Conservation (phyloP, 2,329 filamentous ascomycete genomes). For the Colletotrichum camelliae region DNA sequence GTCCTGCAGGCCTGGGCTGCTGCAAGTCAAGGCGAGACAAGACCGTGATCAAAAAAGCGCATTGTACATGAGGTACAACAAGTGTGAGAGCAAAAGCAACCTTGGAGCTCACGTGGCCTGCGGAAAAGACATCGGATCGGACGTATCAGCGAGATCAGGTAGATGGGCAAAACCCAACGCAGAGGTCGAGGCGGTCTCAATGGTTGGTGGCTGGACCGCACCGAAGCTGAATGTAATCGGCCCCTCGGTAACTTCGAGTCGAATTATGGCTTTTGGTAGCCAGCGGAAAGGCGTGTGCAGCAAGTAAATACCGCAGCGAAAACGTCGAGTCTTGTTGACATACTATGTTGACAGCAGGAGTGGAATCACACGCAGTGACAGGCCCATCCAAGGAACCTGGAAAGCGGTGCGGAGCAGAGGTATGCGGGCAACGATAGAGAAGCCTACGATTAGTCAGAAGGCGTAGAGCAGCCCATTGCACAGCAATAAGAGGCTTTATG, state of each 20-base stretch:
- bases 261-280: not conserved
- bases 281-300: not conserved
- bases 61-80: not conserved
- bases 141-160: constrained; percentile 13
- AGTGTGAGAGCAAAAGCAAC: not conserved
- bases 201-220: constrained; percentile 3
- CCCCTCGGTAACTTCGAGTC: not conserved
- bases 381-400: not conserved
- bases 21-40: constrained; percentile 16
- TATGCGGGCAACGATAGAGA: constrained; percentile 3
- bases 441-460: constrained; percentile 12
- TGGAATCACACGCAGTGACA: not conserved
- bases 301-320: constrained; percentile 12
- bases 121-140: constrained; percentile 10
- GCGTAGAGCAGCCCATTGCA: not conserved
- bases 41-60: constrained; percentile 2
- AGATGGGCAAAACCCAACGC: constrained; percentile 11
- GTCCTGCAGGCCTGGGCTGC: constrained; percentile 7
- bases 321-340: not conserved
- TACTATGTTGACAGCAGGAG: not conserved
- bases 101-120: constrained; percentile 14
- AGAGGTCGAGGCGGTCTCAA: not conserved
- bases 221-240: constrained; percentile 6
- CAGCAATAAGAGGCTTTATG: constrained; percentile 9
- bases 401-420: not conserved